These are phyloP conservation scores for Ogataea trehalophila DNA, from an alignment of 805 yeast species.

Conservation along the genomic window DNA sequence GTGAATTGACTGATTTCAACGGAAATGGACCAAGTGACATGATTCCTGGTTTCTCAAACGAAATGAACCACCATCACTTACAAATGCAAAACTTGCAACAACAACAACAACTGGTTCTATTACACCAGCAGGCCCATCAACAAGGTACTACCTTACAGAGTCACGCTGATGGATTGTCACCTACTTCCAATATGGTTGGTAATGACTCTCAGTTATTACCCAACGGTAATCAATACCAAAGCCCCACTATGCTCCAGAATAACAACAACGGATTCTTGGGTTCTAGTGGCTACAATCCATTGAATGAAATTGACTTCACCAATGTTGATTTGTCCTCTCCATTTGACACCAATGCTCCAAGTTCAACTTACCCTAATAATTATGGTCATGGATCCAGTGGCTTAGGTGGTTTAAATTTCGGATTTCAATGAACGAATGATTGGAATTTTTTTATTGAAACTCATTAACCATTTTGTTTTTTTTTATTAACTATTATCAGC, in stretches of 20 bases:
- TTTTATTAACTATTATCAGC: neutral
- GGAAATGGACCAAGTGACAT: slow-evolving; percentile 13
- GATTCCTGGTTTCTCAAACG: slow-evolving; percentile 5
- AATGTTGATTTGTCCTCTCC: slow-evolving; percentile 31
- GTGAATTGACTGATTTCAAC: slow-evolving; percentile 27
- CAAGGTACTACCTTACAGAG: too few relatives aligned
- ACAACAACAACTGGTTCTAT: too few relatives aligned
- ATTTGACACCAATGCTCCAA: slow-evolving; percentile 16
- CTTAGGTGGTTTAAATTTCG: slow-evolving; percentile 17
- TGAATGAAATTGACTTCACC: slow-evolving; percentile 36
- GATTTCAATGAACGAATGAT: neutral
- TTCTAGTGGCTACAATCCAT: slow-evolving; percentile 22
- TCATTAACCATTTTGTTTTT: neutral
- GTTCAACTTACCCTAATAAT: neutral
- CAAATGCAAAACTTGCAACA: neutral
- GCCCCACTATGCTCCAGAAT: neutral
- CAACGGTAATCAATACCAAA: neutral
- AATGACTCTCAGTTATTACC: too few relatives aligned
- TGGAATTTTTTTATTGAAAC: neutral
- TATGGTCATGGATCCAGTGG: neutral
- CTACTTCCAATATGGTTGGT: too few relatives aligned
- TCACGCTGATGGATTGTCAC: too few relatives aligned
- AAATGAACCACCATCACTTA: neutral
- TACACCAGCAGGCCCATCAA: neutral
- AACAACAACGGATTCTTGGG: slow-evolving; percentile 4